Conservation (phyloP, 116 monocot species). For the Trichopus zeylanicus region DNA sequence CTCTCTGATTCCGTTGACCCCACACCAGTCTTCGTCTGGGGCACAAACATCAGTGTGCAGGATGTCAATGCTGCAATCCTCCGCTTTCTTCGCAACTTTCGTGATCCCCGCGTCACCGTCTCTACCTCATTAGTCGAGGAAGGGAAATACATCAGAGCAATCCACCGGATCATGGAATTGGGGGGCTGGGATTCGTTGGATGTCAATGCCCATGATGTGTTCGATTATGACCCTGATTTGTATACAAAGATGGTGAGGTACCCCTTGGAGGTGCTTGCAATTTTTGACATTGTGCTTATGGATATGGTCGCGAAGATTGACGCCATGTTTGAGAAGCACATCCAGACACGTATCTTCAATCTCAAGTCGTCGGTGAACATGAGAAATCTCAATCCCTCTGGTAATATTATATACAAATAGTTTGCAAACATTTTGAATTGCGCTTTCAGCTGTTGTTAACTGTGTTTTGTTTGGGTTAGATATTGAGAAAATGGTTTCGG, state of each 20-base stretch:
- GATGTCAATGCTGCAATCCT: constrained; percentile 88
- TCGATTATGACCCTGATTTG: constrained; percentile 83
- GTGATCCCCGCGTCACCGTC: constrained; percentile 29
- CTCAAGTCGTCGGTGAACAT: constrained; percentile 73
- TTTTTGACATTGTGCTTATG: constrained; percentile 96
- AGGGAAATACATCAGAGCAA: constrained; percentile 73
- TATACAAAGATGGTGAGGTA: constrained; percentile 88
- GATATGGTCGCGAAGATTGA: constrained; percentile 62
- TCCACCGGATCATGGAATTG: constrained; percentile 70
- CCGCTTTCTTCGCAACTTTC: constrained; percentile 72
- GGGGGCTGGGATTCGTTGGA: constrained; percentile 77
- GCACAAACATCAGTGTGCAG: constrained; percentile 93
- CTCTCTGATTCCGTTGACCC: constrained; percentile 31
- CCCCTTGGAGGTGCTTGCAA: constrained; percentile 82
- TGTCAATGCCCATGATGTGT: constrained; percentile 78
- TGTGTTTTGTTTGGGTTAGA: constrained; percentile 30
- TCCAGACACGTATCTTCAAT: constrained; percentile 74
- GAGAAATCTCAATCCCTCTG: constrained; percentile 92
- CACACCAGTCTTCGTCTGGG: constrained; percentile 84
- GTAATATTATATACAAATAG: constrained; percentile 13
- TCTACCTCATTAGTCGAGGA: constrained; percentile 24
- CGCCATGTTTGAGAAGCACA: constrained; percentile 82
- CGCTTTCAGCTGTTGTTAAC: not conserved
- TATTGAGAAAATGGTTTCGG: constrained; percentile 95
- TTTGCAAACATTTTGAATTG: not conserved